phyloP scores from a whole-genome alignment of 495 filamentous ascomycete species.

The Aspergillus heteromorphus region DNA sequence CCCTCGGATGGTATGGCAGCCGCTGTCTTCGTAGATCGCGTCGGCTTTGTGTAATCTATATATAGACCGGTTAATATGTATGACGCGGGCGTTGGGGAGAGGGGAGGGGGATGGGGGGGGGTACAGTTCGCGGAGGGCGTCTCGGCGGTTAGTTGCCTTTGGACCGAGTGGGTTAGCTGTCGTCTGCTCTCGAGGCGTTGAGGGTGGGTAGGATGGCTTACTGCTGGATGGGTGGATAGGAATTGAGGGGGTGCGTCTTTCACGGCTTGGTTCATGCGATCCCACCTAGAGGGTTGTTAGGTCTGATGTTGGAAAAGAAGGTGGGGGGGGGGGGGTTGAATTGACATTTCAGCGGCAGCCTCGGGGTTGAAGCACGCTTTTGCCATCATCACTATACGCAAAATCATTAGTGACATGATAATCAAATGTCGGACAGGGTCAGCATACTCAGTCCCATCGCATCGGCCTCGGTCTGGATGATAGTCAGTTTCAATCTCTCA shows the following conservation, averaged over 20 bases:
- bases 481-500: neutral
- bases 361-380: constrained; percentile 67
- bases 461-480: constrained; percentile 60
- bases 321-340: neutral
- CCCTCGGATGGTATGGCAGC: constrained; percentile 22
- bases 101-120: neutral
- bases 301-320: neutral
- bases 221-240: constrained; percentile 81
- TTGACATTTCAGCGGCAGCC: constrained; percentile 59
- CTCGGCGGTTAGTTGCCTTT: constrained; percentile 61
- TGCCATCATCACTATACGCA: constrained; percentile 52
- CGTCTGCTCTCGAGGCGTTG: neutral
- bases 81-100: too few species aligned
- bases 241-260: constrained; percentile 62
- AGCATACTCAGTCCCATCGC: constrained; percentile 70
- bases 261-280: constrained; percentile 63
- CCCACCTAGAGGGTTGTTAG: constrained; percentile 47
- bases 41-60: constrained; percentile 34
- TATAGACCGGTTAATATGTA: too few species aligned
- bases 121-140: constrained; percentile 62
- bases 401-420: constrained; percentile 31
- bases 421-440: constrained; percentile 12
- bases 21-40: constrained; percentile 28
- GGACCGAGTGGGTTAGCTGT: constrained; percentile 17
- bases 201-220: constrained; percentile 27